These are phyloP conservation scores for Hypholoma sublateritium DNA, from an alignment of 768 basidiomycete species.

Conservation along the genomic window DNA sequence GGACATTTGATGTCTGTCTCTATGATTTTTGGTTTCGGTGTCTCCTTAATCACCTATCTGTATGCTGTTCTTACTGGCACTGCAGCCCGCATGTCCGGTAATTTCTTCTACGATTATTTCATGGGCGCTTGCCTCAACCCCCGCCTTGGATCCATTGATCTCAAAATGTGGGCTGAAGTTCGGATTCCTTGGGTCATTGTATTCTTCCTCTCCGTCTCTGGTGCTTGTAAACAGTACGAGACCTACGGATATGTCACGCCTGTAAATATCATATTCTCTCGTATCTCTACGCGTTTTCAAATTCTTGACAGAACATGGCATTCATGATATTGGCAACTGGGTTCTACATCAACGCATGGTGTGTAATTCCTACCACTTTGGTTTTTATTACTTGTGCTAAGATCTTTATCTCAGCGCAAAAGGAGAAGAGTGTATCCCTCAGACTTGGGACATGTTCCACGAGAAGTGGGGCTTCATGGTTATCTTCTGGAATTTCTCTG, in stretches of 20 bases:
- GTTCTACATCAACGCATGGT: conserved; percentile 97
- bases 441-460: conserved; percentile 99
- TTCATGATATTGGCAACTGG: conserved; percentile 96
- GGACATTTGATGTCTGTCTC: conserved; percentile 95
- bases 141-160: conserved; percentile 83
- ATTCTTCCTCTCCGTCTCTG: conserved; percentile 90
- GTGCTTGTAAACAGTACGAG: conserved; percentile 95
- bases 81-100: conserved; percentile 92
- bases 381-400: conserved; percentile 2
- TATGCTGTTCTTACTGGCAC: conserved; percentile 74
- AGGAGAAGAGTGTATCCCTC: conserved; percentile 92
- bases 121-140: conserved; percentile 97
- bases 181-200: conserved; percentile 97
- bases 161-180: conserved; percentile 99
- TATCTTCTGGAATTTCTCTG: conserved; percentile 97
- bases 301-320: conserved; percentile 75
- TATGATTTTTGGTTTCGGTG: conserved; percentile 86
- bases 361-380: conserved; percentile 14
- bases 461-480: conserved; percentile 99
- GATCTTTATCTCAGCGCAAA: conserved; percentile 56
- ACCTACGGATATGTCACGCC: conserved; percentile 88
- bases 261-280: conserved; percentile 41
- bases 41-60: conserved; percentile 82
- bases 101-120: conserved; percentile 91
- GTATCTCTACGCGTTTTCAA: background rate